These are phyloP conservation scores for Coemansia reversa DNA, from an alignment of 192 early-diverging fungal genomes.

Conservation along the genomic window DNA sequence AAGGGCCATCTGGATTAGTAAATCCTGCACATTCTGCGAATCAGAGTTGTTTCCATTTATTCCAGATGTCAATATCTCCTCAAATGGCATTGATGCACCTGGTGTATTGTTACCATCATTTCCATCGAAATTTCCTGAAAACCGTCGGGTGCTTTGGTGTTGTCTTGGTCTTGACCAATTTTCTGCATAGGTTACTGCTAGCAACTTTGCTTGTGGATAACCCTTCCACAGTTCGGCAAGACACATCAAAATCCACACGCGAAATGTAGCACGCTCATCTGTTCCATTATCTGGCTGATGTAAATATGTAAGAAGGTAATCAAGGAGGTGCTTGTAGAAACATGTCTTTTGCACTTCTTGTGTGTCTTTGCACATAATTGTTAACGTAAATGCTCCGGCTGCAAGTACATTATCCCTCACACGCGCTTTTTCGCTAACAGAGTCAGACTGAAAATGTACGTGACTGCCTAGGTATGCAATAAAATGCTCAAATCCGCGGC, in stretches of 20 bases:
- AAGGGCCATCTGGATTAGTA: slow-evolving; percentile 40
- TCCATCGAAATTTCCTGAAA: not conserved
- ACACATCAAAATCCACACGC: slow-evolving; percentile 89
- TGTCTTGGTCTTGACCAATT: slow-evolving; percentile 12
- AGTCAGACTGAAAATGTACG: slow-evolving; percentile 42
- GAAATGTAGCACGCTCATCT: slow-evolving; percentile 48
- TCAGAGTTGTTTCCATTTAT: slow-evolving; percentile 26
- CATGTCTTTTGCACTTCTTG: slow-evolving; percentile 83
- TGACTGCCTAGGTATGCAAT: slow-evolving; percentile 78
- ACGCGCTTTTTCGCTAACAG: slow-evolving; percentile 40
- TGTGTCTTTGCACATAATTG: slow-evolving; percentile 84
- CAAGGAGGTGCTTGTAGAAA: slow-evolving; percentile 47
- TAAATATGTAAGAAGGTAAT: slow-evolving; percentile 40
- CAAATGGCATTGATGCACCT: slow-evolving; percentile 15
- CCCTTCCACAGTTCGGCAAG: slow-evolving; percentile 82
- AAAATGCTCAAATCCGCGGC: slow-evolving; percentile 88
- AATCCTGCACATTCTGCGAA: slow-evolving; percentile 33
- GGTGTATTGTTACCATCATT: not conserved
- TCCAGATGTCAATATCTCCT: slow-evolving; percentile 33
- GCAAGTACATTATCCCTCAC: slow-evolving; percentile 38
- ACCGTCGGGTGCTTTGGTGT: not conserved
- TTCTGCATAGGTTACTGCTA: slow-evolving; percentile 59
- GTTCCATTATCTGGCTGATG: slow-evolving; percentile 41
- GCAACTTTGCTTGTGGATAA: slow-evolving; percentile 57
- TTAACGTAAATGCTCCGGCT: slow-evolving; percentile 82